Base-by-base conservation (phyloP, 306 rosid species). In the Vachellia pachyceras region DNA sequence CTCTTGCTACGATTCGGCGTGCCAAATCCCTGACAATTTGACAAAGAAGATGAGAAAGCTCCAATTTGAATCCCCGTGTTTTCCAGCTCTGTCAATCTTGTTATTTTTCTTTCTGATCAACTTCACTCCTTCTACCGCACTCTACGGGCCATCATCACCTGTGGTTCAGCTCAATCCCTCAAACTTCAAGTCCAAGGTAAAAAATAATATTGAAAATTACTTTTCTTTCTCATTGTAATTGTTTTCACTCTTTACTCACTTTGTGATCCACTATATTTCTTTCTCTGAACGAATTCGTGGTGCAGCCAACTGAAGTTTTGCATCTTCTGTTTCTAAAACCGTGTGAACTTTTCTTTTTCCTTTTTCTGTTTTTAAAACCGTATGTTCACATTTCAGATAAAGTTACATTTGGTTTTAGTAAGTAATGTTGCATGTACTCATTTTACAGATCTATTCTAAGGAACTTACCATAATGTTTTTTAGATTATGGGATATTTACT, bases 181-280 rank as follows among this genome's bases (percentile, higher is more conserved):
- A 65, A 96, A 96, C 87, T 96, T 96, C 91, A 94, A 96, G 92
- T 88, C 98, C 78, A 94, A 96, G 98, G 99, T 93, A 50, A 72
- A 58, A 29, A 72, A 68, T 65, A 20, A 54, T 49, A 39, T 80
- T 84, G 75, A 17, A 5, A n/a, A 4, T 82, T 46, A 39, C 2
- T 0, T 22, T 68, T 22, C 36, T 20, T 47, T 61, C 1, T 49
- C 37, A 58, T 73, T 57, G 64, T 1, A 0, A 10, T 3, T 2
- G 33, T 65, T n/a, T 77, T 52, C 45, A 44, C 12, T 60, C 71
- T 29, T 58, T 54, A 5, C 42, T 78, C 41, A 40, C 11, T 81
- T 82, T 23, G 46, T 78, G 44, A 83, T 88, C 73, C 68, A n/a
- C 72, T 46, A 0, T 49, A 29, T 81, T 57, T 45, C 55, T n/a